Evolutionary conservation across 129 eudicot genomes (phyloP).

Genomic region (Calendula officinalis): DNA sequence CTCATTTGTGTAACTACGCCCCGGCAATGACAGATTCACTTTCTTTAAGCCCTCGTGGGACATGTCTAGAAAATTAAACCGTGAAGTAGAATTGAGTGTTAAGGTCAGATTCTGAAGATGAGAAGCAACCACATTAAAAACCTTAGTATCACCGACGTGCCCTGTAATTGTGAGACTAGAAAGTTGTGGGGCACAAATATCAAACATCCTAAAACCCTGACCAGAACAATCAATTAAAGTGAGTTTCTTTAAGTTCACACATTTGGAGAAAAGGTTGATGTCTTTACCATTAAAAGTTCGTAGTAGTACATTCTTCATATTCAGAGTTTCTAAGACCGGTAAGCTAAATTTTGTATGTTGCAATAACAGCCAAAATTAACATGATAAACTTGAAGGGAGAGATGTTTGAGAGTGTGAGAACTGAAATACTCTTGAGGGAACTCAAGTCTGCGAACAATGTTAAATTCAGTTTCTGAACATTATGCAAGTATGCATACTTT

Average conservation of each 20-base stretch:
- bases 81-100: neutral
- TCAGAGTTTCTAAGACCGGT: neutral
- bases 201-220: neutral
- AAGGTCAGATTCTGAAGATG: neutral
- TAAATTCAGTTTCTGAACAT: no score
- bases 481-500: no score
- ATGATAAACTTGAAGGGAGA: neutral
- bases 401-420: neutral
- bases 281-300: no score
- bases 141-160: no score
- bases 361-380: neutral
- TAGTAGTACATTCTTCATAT: no score
- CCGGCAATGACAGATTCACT: no score
- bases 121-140: conserved; percentile 9
- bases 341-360: neutral
- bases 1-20: no score
- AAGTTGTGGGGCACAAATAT: neutral
- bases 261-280: conserved; percentile 12
- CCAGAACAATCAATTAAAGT: neutral
- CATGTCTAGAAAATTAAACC: no score
- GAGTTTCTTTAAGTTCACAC: conserved; percentile 5
- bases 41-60: no score
- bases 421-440: no score
- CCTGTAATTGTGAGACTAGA: neutral
- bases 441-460: no score